A percentile compares a stretch with the other conserved stretches of the same genome.
Evolutionary conservation across 78 protist species (phyloP).

Genomic region (Dictyostelium firmibasis): DNA sequence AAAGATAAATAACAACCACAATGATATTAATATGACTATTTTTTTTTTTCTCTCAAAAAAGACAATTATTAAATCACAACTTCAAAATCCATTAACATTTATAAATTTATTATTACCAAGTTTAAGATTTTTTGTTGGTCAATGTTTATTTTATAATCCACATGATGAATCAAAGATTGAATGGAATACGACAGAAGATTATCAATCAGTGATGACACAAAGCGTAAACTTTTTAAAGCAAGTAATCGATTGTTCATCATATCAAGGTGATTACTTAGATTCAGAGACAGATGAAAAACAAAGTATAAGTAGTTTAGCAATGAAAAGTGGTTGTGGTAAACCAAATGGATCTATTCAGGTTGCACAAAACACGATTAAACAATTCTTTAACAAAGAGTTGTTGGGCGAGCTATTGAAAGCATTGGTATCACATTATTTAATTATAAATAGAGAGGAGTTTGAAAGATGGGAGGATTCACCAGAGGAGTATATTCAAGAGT

Average conservation of each 20-base stretch:
- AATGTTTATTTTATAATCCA: constrained; percentile 24
- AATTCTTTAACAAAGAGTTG: neutral
- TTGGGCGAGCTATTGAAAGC: neutral
- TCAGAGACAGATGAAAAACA: constrained; percentile 26
- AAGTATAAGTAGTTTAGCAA: neutral
- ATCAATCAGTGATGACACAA: constrained; percentile 7
- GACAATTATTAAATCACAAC: constrained; percentile 23
- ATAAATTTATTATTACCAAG: constrained; percentile 23
- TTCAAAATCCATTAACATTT: constrained; percentile 42
- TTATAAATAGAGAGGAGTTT: constrained; percentile 31
- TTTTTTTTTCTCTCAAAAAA: neutral
- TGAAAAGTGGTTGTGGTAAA: neutral
- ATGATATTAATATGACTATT: neutral
- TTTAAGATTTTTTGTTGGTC: constrained; percentile 18
- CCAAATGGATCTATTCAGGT: neutral
- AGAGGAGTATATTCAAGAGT: constrained; percentile 30
- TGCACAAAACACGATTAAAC: constrained; percentile 17
- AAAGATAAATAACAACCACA: neutral
- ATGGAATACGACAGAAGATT: neutral
- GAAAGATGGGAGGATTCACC: constrained; percentile 31
- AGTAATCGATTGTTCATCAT: constrained; percentile 23
- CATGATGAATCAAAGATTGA: neutral
- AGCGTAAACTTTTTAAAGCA: neutral
- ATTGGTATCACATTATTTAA: constrained; percentile 55
- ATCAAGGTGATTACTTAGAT: constrained; percentile 17